Conservation (phyloP, 306 rosid genomes). For the Glycyrrhiza uralensis region DNA sequence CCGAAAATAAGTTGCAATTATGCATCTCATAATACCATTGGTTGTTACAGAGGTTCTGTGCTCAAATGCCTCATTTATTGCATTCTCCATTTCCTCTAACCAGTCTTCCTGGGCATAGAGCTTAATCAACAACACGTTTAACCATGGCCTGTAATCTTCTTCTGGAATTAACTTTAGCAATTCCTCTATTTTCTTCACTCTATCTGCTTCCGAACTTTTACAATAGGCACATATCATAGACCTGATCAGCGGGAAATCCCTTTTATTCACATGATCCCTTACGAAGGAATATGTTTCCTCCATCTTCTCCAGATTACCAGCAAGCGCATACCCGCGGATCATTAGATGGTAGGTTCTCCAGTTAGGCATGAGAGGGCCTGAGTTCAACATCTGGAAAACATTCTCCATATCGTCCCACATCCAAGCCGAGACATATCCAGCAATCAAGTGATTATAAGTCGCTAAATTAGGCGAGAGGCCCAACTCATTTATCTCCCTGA, state of each 20-base stretch:
- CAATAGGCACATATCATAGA: conserved; percentile 80
- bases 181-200: conserved; percentile 46
- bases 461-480: conserved; percentile 36
- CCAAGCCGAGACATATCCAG: conserved; percentile 73
- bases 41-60: conserved; percentile 34
- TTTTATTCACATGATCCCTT: conserved; percentile 38
- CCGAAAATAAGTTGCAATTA: conserved; percentile 59
- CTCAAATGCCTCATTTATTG: conserved; percentile 72
- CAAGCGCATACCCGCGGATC: conserved; percentile 81
- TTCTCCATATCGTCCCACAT: conserved; percentile 79
- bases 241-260: conserved; percentile 48
- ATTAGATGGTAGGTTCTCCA: conserved; percentile 46
- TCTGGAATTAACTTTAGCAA: conserved; percentile 61
- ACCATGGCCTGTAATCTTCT: conserved; percentile 68
- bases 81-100: conserved; percentile 66
- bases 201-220: conserved; percentile 54
- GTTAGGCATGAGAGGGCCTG: conserved; percentile 46
- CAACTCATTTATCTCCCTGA: conserved; percentile 42
- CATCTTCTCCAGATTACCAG: conserved; percentile 69
- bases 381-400: conserved; percentile 53
- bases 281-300: conserved; percentile 55
- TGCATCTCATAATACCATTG: conserved; percentile 38
- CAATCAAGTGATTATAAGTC: conserved; percentile 66
- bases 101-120: conserved; percentile 61
- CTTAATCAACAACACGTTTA: conserved; percentile 62